Percentiles rank a stretch among this genome's conserved stretches.
phyloP scores from a whole-genome alignment of 1,284 basidiomycete species.

The Kwoniella shivajii region DNA sequence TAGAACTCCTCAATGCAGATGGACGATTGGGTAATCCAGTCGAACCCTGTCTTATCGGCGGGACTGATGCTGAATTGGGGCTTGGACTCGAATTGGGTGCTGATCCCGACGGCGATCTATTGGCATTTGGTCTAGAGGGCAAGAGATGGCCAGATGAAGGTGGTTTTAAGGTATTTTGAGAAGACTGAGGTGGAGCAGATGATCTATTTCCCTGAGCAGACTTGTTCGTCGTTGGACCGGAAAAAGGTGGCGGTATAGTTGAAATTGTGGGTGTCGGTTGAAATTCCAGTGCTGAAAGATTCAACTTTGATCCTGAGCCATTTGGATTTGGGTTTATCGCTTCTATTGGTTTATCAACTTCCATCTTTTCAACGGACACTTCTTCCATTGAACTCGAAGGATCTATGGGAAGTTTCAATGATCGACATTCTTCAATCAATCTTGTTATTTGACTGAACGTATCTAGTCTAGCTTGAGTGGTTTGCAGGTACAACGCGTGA shows the following conservation, averaged over 20 bases:
- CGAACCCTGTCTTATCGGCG: constrained; percentile 3
- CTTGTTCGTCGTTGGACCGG: constrained; percentile 4
- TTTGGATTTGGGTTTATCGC: constrained; percentile 4
- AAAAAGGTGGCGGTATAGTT: constrained; percentile 1
- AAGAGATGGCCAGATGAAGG: constrained; percentile 9
- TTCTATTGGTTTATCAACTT: constrained; percentile 23
- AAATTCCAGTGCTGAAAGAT: constrained; percentile 33
- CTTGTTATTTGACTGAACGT: constrained; percentile 35
- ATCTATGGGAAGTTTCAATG: constrained; percentile 34
- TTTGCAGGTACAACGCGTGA: constrained; percentile 29
- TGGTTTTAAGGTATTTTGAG: constrained; percentile 7
- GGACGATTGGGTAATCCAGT: constrained; percentile 22
- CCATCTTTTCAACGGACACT: constrained; percentile 24
- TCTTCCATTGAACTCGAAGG: constrained; percentile 5
- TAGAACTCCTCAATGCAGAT: constrained; percentile 28
- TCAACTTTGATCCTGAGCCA: constrained; percentile 19
- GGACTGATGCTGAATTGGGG: background rate
- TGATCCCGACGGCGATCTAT: background rate
- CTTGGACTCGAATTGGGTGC: background rate
- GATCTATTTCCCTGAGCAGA: constrained; percentile 9
- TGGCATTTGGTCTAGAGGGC: constrained; percentile 12
- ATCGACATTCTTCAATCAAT: constrained; percentile 41
- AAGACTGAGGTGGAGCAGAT: constrained; percentile 13
- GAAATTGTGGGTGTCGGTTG: constrained; percentile 26
- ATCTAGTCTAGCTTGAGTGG: constrained; percentile 34